Percentiles rank a stretch among this genome's conserved stretches.
These are phyloP conservation scores for Corylus americana DNA, from an alignment of 306 rosid species.

Conservation along the genomic window DNA sequence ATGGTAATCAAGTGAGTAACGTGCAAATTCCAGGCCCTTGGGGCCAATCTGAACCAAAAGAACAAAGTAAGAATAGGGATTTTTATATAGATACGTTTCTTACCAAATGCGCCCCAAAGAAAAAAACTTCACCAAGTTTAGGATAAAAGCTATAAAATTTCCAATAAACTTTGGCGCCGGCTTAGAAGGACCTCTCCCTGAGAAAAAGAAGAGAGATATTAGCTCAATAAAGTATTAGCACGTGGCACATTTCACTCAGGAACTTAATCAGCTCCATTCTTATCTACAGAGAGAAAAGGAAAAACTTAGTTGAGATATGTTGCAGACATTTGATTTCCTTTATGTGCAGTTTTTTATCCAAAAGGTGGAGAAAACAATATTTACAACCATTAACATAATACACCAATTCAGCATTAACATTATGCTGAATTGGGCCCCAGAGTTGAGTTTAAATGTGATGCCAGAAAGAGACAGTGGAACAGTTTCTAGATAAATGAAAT, in stretches of 20 bases:
- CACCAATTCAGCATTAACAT: not conserved
- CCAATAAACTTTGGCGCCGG: conserved; percentile 92
- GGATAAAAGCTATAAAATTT: conserved; percentile 75
- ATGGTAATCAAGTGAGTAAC: conserved; percentile 94
- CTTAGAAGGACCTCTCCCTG: conserved; percentile 87
- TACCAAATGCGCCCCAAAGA: conserved; percentile 5
- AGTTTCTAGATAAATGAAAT: not conserved
- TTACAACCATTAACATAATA: not conserved
- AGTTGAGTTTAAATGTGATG: not conserved
- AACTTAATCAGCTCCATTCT: conserved; percentile 15
- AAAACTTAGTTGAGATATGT: not conserved
- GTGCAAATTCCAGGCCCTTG: conserved; percentile 91
- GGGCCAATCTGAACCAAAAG: conserved; percentile 71
- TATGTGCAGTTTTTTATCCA: not conserved
- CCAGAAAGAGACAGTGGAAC: not conserved
- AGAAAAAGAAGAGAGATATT: conserved; percentile 17
- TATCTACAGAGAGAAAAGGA: not conserved
- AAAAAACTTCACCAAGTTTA: conserved; percentile 70
- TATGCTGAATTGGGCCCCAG: not conserved
- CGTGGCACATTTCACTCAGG: not conserved
- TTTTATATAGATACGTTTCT: not conserved
- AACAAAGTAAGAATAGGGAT: conserved; percentile 24
- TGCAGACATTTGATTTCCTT: not conserved
- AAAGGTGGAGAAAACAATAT: not conserved
- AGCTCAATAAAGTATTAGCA: not conserved